Conservation (phyloP, 2,329 filamentous ascomycete genomes). For the Penicillium brevicompactum region DNA sequence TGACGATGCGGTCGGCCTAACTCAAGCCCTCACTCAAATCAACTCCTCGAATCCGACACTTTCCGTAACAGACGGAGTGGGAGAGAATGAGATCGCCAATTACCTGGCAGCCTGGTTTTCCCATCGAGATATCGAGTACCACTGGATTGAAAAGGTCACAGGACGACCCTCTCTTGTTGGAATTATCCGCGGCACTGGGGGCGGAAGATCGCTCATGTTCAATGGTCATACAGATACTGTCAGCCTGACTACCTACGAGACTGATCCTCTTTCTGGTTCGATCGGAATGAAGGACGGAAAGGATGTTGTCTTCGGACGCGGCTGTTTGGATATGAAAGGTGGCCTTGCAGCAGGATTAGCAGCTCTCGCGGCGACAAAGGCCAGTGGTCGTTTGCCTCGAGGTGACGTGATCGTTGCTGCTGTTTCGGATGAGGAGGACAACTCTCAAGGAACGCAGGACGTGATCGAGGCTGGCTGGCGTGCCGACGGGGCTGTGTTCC, state of each 20-base stretch:
- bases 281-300: slow-evolving; percentile 38
- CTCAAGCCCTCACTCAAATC: slow-evolving; percentile 51
- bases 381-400: slow-evolving; percentile 29
- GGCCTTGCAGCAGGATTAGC: slow-evolving; percentile 53
- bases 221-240: slow-evolving; percentile 60
- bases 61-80: slow-evolving; percentile 46
- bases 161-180: slow-evolving; percentile 57
- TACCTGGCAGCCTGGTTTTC: slow-evolving; percentile 56
- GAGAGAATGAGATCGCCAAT: slow-evolving; percentile 50
- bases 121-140: slow-evolving; percentile 54
- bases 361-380: slow-evolving; percentile 43
- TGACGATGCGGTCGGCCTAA: slow-evolving; percentile 48
- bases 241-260: slow-evolving; percentile 50
- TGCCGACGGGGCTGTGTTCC: slow-evolving; percentile 55
- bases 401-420: slow-evolving; percentile 58
- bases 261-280: slow-evolving; percentile 48
- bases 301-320: slow-evolving; percentile 47
- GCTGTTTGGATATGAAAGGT: slow-evolving; percentile 56
- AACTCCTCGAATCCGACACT: slow-evolving; percentile 53
- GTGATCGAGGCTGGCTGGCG: slow-evolving; percentile 55
- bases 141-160: slow-evolving; percentile 51
- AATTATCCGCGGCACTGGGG: slow-evolving; percentile 49
- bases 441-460: slow-evolving; percentile 55
- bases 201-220: slow-evolving; percentile 54
- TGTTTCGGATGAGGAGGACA: slow-evolving; percentile 57